Evolutionary conservation across 2,329 filamentous ascomycete genomes (phyloP).

Genomic region (Elsinoe fawcettii): DNA sequence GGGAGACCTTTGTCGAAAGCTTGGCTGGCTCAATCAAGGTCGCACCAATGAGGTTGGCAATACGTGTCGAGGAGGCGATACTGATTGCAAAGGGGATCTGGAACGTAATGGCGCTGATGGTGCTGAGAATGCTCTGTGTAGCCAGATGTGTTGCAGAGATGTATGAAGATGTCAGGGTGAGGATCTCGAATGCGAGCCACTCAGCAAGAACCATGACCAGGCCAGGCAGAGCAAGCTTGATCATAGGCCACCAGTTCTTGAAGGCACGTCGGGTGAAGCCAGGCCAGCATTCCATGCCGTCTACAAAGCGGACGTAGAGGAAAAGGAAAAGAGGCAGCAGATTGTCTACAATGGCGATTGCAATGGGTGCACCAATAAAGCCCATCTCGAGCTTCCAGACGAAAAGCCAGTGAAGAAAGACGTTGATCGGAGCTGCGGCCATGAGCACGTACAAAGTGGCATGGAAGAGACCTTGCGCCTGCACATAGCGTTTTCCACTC

Average conservation of each 20-base stretch:
- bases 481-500: constrained; percentile 72
- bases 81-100: constrained; percentile 69
- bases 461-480: constrained; percentile 78
- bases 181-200: constrained; percentile 81
- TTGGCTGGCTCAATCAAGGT: constrained; percentile 71
- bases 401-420: constrained; percentile 68
- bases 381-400: constrained; percentile 61
- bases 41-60: constrained; percentile 86
- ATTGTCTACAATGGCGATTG: constrained; percentile 66
- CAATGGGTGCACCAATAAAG: constrained; percentile 72
- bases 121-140: constrained; percentile 73
- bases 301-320: constrained; percentile 63
- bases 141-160: constrained; percentile 74
- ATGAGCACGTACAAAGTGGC: constrained; percentile 75
- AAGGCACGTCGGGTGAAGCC: constrained; percentile 62
- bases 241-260: constrained; percentile 72
- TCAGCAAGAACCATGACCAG: constrained; percentile 91
- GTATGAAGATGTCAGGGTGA: constrained; percentile 73
- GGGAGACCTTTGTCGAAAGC: constrained; percentile 65
- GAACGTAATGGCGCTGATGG: constrained; percentile 23
- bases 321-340: constrained; percentile 62
- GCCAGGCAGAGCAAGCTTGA: constrained; percentile 75
- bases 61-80: constrained; percentile 77
- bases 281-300: constrained; percentile 67
- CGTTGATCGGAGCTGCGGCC: constrained; percentile 72